These are phyloP conservation scores for Brasenia schreberi DNA, from an alignment of 164 flowering plant genomes.

Conservation along the genomic window DNA sequence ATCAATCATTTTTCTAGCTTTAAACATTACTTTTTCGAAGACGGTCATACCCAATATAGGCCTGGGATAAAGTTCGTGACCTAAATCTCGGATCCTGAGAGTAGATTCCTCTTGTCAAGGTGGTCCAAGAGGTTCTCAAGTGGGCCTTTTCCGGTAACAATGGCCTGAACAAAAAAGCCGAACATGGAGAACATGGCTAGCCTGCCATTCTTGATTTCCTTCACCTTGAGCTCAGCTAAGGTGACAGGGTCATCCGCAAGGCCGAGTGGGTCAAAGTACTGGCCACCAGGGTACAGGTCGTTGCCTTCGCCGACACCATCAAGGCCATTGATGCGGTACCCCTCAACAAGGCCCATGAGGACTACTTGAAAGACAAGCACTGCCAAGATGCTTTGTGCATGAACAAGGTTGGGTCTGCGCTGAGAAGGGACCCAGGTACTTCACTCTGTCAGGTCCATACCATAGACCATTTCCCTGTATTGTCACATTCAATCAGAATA, in stretches of 20 bases:
- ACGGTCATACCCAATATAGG: no score
- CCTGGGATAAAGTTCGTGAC: no score
- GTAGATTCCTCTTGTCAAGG: constrained; percentile 19
- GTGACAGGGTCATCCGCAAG: constrained; percentile 65
- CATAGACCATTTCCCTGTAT: constrained; percentile 51
- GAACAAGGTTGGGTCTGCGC: constrained; percentile 86
- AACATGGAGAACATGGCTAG: constrained; percentile 85
- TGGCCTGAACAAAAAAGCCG: constrained; percentile 69
- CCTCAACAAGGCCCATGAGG: constrained; percentile 67
- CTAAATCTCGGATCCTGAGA: no score
- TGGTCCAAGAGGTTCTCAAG: constrained; percentile 63
- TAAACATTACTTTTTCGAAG: no score
- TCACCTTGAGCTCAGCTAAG: constrained; percentile 68
- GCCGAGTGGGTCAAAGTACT: constrained; percentile 65
- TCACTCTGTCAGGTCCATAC: constrained; percentile 94
- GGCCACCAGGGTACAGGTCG: constrained; percentile 68
- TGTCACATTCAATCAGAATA: neutral
- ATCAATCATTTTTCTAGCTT: no score
- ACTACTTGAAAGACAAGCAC: constrained; percentile 57
- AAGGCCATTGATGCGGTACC: constrained; percentile 59
- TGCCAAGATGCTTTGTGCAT: constrained; percentile 70
- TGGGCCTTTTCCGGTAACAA: constrained; percentile 68
- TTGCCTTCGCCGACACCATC: constrained; percentile 64
- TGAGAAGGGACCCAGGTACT: constrained; percentile 94
- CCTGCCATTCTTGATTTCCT: constrained; percentile 72